Percentiles rank a stretch among this genome's conserved stretches.
Evolutionary conservation across 2,329 filamentous ascomycete genomes (phyloP).

Genomic region (Xylaria sp.): DNA sequence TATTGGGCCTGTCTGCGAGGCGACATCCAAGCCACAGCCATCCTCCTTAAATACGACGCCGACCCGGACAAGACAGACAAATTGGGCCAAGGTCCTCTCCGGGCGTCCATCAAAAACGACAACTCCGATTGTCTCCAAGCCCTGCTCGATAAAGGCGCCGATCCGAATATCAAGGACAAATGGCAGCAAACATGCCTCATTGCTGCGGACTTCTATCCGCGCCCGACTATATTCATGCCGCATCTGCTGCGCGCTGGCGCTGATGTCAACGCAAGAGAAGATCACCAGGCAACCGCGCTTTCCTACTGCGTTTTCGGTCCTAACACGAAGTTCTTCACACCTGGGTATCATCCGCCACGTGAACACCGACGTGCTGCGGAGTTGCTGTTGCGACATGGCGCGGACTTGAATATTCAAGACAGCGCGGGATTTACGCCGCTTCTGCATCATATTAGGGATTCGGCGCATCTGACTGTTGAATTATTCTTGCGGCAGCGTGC

Average conservation of each 20-base stretch:
- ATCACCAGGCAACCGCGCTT: not conserved
- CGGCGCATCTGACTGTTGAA: not conserved
- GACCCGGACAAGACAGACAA: not conserved
- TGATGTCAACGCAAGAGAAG: not conserved
- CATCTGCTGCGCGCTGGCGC: not conserved
- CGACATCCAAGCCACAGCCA: not conserved
- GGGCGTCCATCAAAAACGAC: not conserved
- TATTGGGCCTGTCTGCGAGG: not conserved
- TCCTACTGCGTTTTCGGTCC: not conserved
- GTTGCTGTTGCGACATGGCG: not conserved
- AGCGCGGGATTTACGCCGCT: not conserved
- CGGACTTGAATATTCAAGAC: not conserved
- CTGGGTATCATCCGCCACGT: not conserved
- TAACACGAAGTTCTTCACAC: not conserved
- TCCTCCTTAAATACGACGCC: not conserved
- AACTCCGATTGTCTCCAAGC: conserved; percentile 1
- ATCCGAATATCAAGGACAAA: not conserved
- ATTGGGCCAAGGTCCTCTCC: not conserved
- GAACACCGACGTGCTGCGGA: not conserved
- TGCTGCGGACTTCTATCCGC: not conserved
- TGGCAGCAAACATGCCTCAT: not conserved
- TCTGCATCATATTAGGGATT: not conserved
- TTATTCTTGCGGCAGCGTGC: not conserved
- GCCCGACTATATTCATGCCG: not conserved
- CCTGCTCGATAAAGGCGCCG: not conserved